Evolutionary conservation across 1,139 yeast species (phyloP), one percentile per base, ranked within the genome.

Genomic region (Yamadazyma sp.): DNA sequence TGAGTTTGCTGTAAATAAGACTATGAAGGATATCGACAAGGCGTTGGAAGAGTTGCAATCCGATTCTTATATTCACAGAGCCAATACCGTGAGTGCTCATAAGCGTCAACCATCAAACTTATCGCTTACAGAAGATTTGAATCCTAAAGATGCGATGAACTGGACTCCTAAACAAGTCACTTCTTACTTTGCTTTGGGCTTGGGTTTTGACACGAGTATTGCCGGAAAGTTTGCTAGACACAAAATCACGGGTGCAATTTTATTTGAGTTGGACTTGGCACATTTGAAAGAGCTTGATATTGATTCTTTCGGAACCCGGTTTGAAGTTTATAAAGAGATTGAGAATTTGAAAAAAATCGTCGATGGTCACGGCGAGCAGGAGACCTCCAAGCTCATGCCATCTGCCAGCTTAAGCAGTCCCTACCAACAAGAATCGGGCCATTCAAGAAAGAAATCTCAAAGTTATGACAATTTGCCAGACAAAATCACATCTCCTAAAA

Each of bases 161-260:
- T 92, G 99, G 99, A 68, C 87, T 1, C 95, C 97, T 0, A 77
- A 77, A 40, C 90, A 92, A 51, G 97, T 94, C 2, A 73, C 86
- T 1, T 74, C 82, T 7, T 88, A 87, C 60, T 87, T 92, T 54
- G 74, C 80, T 3, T 51, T 64, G 30, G 72, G 73, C 16, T 64
- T 81, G 27, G 95, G 95, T 1, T 88, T 87, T 53, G 95, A 86
- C 50, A 61, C 75, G 36, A 78, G 72, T 18, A 78, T 86, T 11
- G 82, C 95, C 1, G 82, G 84, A 1, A 82, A 86, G 53, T 94
- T 94, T 60, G 78, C 84, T 5, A 77, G 82, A 48, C 98, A 92
- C 62, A 87, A 89, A 53, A 88, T 92, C 43, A 83, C 92, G 0
- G 98, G 98, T 13, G 70, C 79, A 3, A 90, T 92, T 37, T 64